These are phyloP conservation scores for Trichoderma erinaceum DNA, from an alignment of 495 filamentous ascomycete species.

Conservation along the genomic window DNA sequence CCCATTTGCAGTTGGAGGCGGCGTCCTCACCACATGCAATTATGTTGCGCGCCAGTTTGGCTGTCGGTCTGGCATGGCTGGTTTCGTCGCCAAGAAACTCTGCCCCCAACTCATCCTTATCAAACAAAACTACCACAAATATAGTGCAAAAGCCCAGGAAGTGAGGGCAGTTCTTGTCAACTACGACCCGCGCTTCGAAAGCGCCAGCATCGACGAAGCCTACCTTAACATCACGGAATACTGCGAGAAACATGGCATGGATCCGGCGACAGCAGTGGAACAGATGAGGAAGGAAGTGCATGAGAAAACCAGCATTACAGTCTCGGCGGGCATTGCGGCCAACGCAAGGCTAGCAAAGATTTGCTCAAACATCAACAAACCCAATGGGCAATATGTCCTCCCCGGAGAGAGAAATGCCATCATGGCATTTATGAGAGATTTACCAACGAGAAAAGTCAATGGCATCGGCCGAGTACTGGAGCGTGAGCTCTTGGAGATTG, in stretches of 20 bases:
- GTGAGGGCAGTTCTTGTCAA: slow-evolving; percentile 73
- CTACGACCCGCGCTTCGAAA: slow-evolving; percentile 89
- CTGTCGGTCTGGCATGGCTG: slow-evolving; percentile 88
- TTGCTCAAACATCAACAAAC: slow-evolving; percentile 89
- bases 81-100: slow-evolving; percentile 89
- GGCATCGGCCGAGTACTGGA: slow-evolving; percentile 92
- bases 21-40: slow-evolving; percentile 92
- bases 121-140: slow-evolving; percentile 83
- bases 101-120: slow-evolving; percentile 84
- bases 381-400: slow-evolving; percentile 83
- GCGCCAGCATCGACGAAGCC: slow-evolving; percentile 90
- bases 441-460: slow-evolving; percentile 86
- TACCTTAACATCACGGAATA: slow-evolving; percentile 94
- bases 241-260: slow-evolving; percentile 59
- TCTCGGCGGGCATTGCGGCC: slow-evolving; percentile 90
- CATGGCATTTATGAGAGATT: slow-evolving; percentile 74
- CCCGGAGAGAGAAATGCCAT: slow-evolving; percentile 64
- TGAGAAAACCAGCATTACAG: slow-evolving; percentile 73
- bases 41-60: slow-evolving; percentile 88
- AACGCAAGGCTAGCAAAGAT: slow-evolving; percentile 96
- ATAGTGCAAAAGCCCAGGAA: slow-evolving; percentile 83
- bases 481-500: slow-evolving; percentile 81
- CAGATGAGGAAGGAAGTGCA: slow-evolving; percentile 72
- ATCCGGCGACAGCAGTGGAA: slow-evolving; percentile 64
- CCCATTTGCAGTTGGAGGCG: slow-evolving; percentile 89